These are phyloP conservation scores for Neurospora tetraspora DNA, from an alignment of 495 filamentous ascomycete genomes.

Conservation along the genomic window DNA sequence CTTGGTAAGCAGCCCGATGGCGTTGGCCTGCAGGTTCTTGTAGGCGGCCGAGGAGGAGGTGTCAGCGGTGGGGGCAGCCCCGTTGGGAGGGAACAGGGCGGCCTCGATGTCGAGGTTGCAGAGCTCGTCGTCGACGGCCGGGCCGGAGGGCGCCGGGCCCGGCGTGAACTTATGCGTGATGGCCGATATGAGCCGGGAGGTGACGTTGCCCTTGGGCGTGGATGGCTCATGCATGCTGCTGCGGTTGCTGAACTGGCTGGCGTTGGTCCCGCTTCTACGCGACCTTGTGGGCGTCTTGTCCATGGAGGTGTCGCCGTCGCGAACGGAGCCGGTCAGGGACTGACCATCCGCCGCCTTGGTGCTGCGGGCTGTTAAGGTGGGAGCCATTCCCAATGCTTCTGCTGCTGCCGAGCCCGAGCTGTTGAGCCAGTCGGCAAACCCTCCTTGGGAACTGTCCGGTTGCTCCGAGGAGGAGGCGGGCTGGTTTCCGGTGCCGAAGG, in stretches of 20 bases:
- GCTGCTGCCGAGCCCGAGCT: conserved; percentile 9
- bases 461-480: conserved; percentile 23
- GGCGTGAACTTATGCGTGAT: conserved; percentile 29
- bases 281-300: conserved; percentile 25
- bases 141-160: conserved; percentile 15
- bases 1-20: conserved; percentile 49
- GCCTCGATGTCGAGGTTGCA: conserved; percentile 52
- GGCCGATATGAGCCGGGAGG: conserved; percentile 36
- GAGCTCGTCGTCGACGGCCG: conserved; percentile 45
- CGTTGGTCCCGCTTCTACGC: conserved; percentile 8
- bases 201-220: conserved; percentile 26
- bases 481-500: conserved; percentile 22
- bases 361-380: not conserved
- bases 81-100: conserved; percentile 41
- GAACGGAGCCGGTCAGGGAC: not conserved
- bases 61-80: conserved; percentile 22
- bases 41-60: conserved; percentile 55
- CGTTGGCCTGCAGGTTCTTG: conserved; percentile 59
- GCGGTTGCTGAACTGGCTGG: not conserved
- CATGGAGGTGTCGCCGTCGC: conserved; percentile 7
- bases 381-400: conserved; percentile 1
- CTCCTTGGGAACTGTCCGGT: conserved; percentile 17
- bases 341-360: conserved; percentile 1
- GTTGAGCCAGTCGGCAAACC: conserved; percentile 27
- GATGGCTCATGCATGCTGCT: conserved; percentile 4